phyloP scores from a whole-genome alignment of 2,329 filamentous ascomycete genomes.

The Volutella citrinella region DNA sequence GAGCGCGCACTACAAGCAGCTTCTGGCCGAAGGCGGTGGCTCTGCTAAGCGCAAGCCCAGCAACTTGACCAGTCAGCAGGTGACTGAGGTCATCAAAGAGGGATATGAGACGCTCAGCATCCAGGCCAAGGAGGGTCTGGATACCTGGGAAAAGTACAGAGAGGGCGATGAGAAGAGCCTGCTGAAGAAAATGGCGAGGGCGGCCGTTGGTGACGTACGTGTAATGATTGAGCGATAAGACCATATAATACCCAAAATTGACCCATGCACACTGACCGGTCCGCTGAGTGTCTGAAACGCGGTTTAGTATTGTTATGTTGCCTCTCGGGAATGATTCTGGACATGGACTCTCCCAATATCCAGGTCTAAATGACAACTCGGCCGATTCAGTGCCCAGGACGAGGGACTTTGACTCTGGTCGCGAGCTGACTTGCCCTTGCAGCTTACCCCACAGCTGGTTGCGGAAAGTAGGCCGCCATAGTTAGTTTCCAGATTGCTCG shows the following conservation, averaged over 20 bases:
- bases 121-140: slow-evolving; percentile 80
- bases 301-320: too few relatives aligned
- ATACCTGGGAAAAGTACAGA: slow-evolving; percentile 80
- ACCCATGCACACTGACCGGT: too few relatives aligned
- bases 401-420: too few relatives aligned
- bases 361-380: too few relatives aligned
- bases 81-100: slow-evolving; percentile 89
- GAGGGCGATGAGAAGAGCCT: slow-evolving; percentile 82
- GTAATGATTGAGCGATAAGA: slow-evolving; percentile 43
- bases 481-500: too few relatives aligned
- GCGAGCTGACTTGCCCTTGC: too few relatives aligned
- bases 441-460: too few relatives aligned
- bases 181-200: slow-evolving; percentile 82
- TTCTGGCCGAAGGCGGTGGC: slow-evolving; percentile 61
- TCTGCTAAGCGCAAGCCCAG: slow-evolving; percentile 53
- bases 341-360: too few relatives aligned
- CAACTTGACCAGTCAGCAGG: slow-evolving; percentile 77
- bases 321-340: too few relatives aligned
- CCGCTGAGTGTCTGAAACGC: too few relatives aligned
- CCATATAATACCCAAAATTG: slow-evolving; percentile 3
- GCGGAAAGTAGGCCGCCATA: too few relatives aligned
- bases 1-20: slow-evolving; percentile 79
- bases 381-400: too few relatives aligned
- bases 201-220: slow-evolving; percentile 64
- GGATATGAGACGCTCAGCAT: slow-evolving; percentile 95